These are phyloP conservation scores for Gymnopilus dilepis DNA, from an alignment of 768 basidiomycete genomes.

Conservation along the genomic window DNA sequence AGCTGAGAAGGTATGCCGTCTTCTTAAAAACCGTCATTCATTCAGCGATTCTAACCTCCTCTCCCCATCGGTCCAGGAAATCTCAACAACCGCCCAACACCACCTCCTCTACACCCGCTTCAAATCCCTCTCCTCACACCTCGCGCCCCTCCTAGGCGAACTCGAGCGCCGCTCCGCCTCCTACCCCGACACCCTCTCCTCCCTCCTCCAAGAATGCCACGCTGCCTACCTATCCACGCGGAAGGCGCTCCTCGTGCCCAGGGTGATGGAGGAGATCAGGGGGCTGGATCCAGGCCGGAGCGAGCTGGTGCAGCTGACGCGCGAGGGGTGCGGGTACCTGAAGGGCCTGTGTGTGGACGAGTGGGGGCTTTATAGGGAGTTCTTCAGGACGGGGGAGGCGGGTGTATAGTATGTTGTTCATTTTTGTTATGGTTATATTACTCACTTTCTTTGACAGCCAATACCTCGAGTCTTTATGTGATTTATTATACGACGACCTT, in stretches of 20 bases:
- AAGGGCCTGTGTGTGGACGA: conserved; percentile 93
- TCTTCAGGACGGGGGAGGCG: conserved; percentile 88
- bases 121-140: conserved; percentile 66
- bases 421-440: conserved; percentile 4
- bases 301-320: conserved; percentile 89
- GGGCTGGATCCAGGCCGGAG: conserved; percentile 79
- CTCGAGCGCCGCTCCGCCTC: conserved; percentile 77
- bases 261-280: conserved; percentile 82
- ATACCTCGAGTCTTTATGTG: conserved; percentile 91
- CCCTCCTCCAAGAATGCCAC: conserved; percentile 87
- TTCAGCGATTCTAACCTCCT: neutral
- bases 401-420: conserved; percentile 53
- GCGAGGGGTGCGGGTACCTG: conserved; percentile 90
- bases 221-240: conserved; percentile 80
- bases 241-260: conserved; percentile 70
- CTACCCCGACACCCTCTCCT: conserved; percentile 84
- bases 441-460: conserved; percentile 48
- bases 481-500: conserved; percentile 93
- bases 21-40: too few species aligned
- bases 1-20: conserved; percentile 79
- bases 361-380: conserved; percentile 81
- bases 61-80: conserved; percentile 51
- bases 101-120: conserved; percentile 94
- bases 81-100: conserved; percentile 78
- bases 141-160: conserved; percentile 82